Evolutionary conservation across 352 stramenopile genomes (phyloP), one percentile per base, ranked within the genome.

Genomic region (Blastocystis hominis): DNA sequence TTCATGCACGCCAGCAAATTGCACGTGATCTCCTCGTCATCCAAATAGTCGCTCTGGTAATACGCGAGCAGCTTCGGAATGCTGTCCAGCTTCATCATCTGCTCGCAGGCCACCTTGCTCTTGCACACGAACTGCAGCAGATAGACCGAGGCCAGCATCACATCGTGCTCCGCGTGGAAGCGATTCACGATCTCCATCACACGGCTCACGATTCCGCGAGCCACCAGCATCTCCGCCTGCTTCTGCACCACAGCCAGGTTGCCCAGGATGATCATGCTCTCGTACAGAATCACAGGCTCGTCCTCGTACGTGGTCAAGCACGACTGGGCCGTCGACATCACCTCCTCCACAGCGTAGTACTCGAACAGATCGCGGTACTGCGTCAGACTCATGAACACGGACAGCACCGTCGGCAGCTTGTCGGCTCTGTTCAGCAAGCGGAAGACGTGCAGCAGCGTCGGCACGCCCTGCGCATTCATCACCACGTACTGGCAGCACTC

Each of bases 401-500:
- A 84, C 56, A 84, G 50, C 47, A 66, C 42, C 72, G 68, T 2
- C 47, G 34, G 7, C 72, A 84, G n/a, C 7, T 13, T 24, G 3
- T 17, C 34, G 24, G 68, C 46, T n/a, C 55, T 36, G n/a, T 84
- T 46, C 46, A 84, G 40, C 50, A 84, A 84, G 30, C 72, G 72
- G 72, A 84, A 84, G 17, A 84, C 53, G 24, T 84, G 72, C 17
- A 84, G 72, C 20, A 84, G 50, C 3, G 68, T 61, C 3, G 56
- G 53, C 3, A 84, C 47, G 38, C 72, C 72, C 56, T 84, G 72
- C 10, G 10, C 10, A 5, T n/a, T 50, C 72, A 68, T n/a, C 34
- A 84, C 72, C 72, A 84, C 72, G 42, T 54, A 84, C 47, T n/a
- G 1, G 56, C 72, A 84, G 24, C 72, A 84, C 72, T 84, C 72